A percentile compares a stretch with the other conserved stretches of the same genome.
phyloP scores from a whole-genome alignment of 2,329 filamentous ascomycete species.

The Beauveria scarabaeidicola region DNA sequence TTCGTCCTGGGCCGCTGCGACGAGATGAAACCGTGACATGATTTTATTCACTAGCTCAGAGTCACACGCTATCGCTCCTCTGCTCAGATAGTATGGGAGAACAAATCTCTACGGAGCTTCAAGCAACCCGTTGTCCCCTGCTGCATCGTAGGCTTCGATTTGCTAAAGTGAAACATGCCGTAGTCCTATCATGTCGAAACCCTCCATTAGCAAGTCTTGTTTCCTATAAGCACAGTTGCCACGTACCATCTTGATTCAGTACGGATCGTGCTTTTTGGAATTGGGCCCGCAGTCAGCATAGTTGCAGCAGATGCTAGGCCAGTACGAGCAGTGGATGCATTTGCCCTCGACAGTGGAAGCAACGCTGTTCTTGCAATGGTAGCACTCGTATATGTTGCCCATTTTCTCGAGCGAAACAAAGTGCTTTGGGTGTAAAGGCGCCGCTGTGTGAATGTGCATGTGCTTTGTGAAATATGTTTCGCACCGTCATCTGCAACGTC shows the following conservation, averaged over 20 bases:
- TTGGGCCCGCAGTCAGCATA: neutral
- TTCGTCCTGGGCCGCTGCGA: no score
- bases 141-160: no score
- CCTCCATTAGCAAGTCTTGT: neutral
- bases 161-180: neutral
- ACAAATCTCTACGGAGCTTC: no score
- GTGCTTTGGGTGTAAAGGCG: neutral
- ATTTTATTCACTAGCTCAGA: no score
- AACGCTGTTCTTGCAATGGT: neutral
- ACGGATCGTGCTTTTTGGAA: neutral
- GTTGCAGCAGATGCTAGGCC: neutral
- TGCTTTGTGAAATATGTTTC: neutral
- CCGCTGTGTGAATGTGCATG: neutral
- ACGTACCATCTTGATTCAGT: neutral
- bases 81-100: no score
- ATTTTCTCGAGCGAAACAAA: neutral
- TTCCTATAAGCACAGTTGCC: neutral
- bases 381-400: neutral
- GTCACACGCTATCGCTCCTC: no score
- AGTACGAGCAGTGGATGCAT: neutral
- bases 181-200: neutral
- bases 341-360: neutral
- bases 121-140: no score
- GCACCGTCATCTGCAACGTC: neutral
- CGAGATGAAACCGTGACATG: no score